Percentiles rank a stretch among this genome's conserved stretches.
Conservation (phyloP, 345 rosid species). For the Gossypium mustelinum region DNA sequence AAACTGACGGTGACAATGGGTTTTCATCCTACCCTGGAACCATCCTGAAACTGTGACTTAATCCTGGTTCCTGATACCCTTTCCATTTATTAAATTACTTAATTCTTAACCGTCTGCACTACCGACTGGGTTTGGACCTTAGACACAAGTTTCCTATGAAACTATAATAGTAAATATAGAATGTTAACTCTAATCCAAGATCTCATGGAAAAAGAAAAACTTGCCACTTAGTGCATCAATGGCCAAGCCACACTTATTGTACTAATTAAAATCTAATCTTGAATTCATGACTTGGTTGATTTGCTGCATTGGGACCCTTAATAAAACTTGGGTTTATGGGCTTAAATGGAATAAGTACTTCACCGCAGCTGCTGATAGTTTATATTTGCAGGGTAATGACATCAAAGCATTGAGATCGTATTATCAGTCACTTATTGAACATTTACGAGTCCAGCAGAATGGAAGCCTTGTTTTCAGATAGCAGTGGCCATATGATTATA, state of each 20-base stretch:
- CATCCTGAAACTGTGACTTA: neutral
- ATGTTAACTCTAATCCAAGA: neutral
- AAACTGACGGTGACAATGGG: neutral
- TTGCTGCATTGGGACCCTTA: neutral
- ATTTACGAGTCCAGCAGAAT: slow-evolving; percentile 64
- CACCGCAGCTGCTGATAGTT: slow-evolving; percentile 11
- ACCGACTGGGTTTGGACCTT: neutral
- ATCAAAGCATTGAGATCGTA: slow-evolving; percentile 57
- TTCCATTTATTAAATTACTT: neutral
- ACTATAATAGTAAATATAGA: no score
- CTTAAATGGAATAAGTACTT: neutral
- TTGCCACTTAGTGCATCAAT: neutral
- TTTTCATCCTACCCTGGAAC: neutral
- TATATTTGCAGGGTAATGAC: slow-evolving; percentile 60
- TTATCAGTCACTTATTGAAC: slow-evolving; percentile 71
- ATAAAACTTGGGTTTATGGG: neutral
- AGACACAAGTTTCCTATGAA: neutral
- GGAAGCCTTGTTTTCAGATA: slow-evolving; percentile 84
- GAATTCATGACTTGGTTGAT: neutral
- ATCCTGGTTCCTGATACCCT: neutral
- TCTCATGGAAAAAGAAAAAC: neutral
- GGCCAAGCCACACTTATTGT: neutral
- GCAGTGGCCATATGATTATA: slow-evolving; percentile 22
- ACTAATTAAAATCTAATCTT: neutral
- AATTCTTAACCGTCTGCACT: neutral